Evolutionary conservation across 2,329 filamentous ascomycete species (phyloP).

Genomic region (Eutypa lata): DNA sequence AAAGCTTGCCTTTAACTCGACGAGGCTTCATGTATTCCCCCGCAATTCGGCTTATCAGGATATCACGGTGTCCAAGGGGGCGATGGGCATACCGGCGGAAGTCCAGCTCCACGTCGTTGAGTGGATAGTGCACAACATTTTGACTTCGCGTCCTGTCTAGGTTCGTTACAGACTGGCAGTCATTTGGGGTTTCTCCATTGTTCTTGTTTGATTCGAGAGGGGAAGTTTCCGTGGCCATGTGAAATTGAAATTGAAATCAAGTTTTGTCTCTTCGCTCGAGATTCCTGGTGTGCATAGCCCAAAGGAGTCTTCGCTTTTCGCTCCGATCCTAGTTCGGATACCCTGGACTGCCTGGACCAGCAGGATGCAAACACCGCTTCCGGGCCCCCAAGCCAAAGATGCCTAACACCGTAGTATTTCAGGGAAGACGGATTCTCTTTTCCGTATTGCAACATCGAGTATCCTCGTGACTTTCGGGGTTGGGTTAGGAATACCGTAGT

Average conservation of each 20-base stretch:
- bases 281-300: not conserved
- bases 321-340: not conserved
- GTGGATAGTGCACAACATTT: slow-evolving; percentile 27
- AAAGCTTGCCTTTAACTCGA: slow-evolving; percentile 8
- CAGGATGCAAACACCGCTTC: not conserved
- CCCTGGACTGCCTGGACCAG: too few species aligned
- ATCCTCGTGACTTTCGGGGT: not conserved
- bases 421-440: not conserved
- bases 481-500: not conserved
- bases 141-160: not conserved
- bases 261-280: not conserved
- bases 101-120: slow-evolving; percentile 29
- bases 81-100: slow-evolving; percentile 32
- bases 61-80: slow-evolving; percentile 25
- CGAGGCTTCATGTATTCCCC: slow-evolving; percentile 25
- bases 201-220: not conserved
- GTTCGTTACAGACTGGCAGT: not conserved
- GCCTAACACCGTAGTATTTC: not conserved
- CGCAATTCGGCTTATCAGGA: slow-evolving; percentile 30
- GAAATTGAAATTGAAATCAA: not conserved
- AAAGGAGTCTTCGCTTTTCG: not conserved
- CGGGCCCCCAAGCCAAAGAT: not conserved
- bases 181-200: not conserved
- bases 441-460: not conserved
- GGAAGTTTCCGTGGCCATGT: not conserved